Conservation (phyloP, 2,329 filamentous ascomycete species). For the Coniochaeta ligniaria region DNA sequence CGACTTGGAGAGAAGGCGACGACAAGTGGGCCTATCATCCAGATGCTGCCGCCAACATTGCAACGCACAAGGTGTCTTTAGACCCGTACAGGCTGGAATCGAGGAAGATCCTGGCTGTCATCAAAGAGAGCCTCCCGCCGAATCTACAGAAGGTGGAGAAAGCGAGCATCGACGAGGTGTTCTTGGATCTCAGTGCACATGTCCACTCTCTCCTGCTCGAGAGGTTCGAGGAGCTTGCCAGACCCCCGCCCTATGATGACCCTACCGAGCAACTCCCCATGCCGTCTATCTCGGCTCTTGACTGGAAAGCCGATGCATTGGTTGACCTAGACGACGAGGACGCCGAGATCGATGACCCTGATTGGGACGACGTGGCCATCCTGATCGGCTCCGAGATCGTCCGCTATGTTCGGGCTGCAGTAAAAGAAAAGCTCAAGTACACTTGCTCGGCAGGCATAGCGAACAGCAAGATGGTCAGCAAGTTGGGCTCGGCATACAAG, state of each 20-base stretch:
- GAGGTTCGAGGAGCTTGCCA: conserved; percentile 65
- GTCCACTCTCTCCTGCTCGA: conserved; percentile 69
- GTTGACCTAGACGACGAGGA: conserved; percentile 68
- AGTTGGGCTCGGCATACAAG: conserved; percentile 83
- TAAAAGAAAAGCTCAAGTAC: conserved; percentile 69
- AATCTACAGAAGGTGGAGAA: conserved; percentile 76
- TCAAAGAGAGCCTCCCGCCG: conserved; percentile 66
- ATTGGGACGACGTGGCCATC: conserved; percentile 94
- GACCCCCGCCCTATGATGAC: conserved; percentile 66
- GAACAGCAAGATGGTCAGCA: conserved; percentile 90
- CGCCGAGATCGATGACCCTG: conserved; percentile 71
- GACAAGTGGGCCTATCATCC: conserved; percentile 86
- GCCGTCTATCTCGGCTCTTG: conserved; percentile 61
- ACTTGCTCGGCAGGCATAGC: conserved; percentile 89
- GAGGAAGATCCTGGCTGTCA: conserved; percentile 68
- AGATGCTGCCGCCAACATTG: conserved; percentile 71
- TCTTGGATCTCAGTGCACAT: conserved; percentile 82
- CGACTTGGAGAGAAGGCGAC: conserved; percentile 89
- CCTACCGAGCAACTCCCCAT: conserved; percentile 63
- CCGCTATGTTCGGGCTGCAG: conserved; percentile 60
- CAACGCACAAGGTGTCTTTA: conserved; percentile 85
- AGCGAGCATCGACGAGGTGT: conserved; percentile 92
- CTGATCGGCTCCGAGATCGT: conserved; percentile 86
- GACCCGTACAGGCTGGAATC: conserved; percentile 88
- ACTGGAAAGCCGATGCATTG: conserved; percentile 80